Evolutionary conservation across 495 filamentous ascomycete species (phyloP), one percentile per base, ranked within the genome.

Genomic region (Amphirosellinia nigrospora): DNA sequence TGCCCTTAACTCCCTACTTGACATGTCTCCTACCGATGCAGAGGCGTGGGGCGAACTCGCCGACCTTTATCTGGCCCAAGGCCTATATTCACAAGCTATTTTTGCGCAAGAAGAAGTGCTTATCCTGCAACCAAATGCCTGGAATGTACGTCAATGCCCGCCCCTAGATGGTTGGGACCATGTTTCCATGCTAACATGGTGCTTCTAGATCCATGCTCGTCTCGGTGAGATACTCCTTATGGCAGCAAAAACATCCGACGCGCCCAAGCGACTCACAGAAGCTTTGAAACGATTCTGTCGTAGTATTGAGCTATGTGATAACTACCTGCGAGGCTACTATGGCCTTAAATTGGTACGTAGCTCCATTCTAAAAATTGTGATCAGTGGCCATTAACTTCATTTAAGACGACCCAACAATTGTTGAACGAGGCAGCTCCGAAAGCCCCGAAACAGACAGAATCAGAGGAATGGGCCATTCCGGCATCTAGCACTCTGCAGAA

Each of bases 1-100:
- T 62, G 88, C 89, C 46, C 81, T 98, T 50, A 87, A 89, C 69
- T 84, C 90, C 68, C 83, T 98, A 36, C 85, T 99, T 50, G 90
- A 94, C 70, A 87, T 90, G 68, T 91, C 91, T 11, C 95, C 96
- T 6, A 97, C 93, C 9, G 96, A 98, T 82, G 90, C 91, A 13
- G 96, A 99, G 79, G 90, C 93, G 21, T 99, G 96, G 96, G 89
- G 93, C 63, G 96, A 99, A 82, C 85, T 99, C 72, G 86, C 92
- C 39, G 92, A 95, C 72, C 80, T 98, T 39, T 98, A 99, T 78
- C 82, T 93, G 55, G 81, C 84, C 1, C 91, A 94, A 74, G 92
- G 91, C 7, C 80, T 93, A 74, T 92, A 91, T 73, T 78, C 87
- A 26, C 95, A 97, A 77, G 93, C 94, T 41, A 88, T 95, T 56